These are phyloP conservation scores for Pleurotus platypus DNA, from an alignment of 768 basidiomycete species.

Conservation along the genomic window DNA sequence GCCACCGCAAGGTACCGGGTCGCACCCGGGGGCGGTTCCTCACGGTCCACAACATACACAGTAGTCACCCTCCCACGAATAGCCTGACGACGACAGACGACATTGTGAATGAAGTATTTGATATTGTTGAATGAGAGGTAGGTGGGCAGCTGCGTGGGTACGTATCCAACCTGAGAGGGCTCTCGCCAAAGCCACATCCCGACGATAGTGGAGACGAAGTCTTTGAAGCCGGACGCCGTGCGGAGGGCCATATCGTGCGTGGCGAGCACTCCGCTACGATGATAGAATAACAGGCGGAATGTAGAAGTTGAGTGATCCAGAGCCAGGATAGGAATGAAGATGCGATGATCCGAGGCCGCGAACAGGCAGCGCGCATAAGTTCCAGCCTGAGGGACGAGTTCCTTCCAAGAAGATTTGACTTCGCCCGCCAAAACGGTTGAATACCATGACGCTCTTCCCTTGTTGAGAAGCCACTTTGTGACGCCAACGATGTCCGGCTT, in stretches of 20 bases:
- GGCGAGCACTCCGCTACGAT: constrained; percentile 2
- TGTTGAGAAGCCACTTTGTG: neutral
- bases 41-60: neutral
- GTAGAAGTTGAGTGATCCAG: neutral
- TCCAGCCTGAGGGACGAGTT: neutral
- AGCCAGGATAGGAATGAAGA: constrained; percentile 2
- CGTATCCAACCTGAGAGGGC: neutral
- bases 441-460: neutral
- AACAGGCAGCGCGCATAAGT: constrained; percentile 5
- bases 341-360: neutral
- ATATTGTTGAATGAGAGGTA: neutral
- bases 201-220: constrained; percentile 1
- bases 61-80: constrained; percentile 3
- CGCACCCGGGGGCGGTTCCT: neutral
- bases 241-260: neutral
- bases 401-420: constrained; percentile 1
- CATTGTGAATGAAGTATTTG: neutral
- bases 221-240: neutral
- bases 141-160: neutral
- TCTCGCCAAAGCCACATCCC: neutral
- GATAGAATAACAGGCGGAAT: constrained; percentile 8
- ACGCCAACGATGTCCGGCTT: neutral
- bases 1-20: neutral
- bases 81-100: constrained; percentile 1
- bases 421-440: neutral